These are phyloP conservation scores for Harringtonia lauricola DNA, from an alignment of 2,329 filamentous ascomycete genomes.

Conservation along the genomic window DNA sequence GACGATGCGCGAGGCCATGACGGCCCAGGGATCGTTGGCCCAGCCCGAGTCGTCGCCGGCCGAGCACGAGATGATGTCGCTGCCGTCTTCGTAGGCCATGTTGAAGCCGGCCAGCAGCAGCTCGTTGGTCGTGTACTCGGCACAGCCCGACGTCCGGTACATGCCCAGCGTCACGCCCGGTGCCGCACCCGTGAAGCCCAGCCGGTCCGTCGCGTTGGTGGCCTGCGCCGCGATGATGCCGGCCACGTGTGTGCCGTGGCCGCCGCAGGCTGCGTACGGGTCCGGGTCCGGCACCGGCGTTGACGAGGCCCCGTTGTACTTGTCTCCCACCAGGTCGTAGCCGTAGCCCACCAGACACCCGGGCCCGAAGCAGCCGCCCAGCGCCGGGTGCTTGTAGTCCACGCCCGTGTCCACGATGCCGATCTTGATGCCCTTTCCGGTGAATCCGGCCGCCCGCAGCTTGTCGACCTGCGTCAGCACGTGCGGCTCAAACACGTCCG, in stretches of 20 bases:
- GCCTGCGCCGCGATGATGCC: slow-evolving; percentile 45
- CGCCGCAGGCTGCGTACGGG: slow-evolving; percentile 43
- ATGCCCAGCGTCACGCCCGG: slow-evolving; percentile 42
- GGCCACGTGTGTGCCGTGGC: too few relatives aligned
- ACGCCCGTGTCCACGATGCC: slow-evolving; percentile 35
- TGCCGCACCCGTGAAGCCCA: slow-evolving; percentile 44
- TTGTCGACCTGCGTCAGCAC: slow-evolving; percentile 45
- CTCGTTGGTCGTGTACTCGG: slow-evolving; percentile 36
- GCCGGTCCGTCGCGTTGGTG: slow-evolving; percentile 39
- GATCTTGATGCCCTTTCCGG: slow-evolving; percentile 40
- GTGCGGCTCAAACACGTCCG: slow-evolving; percentile 35
- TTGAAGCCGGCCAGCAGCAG: slow-evolving; percentile 48
- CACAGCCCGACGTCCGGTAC: slow-evolving; percentile 47
- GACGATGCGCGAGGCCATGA: slow-evolving; percentile 41
- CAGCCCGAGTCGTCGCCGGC: slow-evolving; percentile 39
- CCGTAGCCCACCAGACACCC: slow-evolving; percentile 7
- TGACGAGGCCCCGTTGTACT: slow-evolving; percentile 27
- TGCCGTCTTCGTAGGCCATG: slow-evolving; percentile 46
- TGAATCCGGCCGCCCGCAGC: slow-evolving; percentile 34
- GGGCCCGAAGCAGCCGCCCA: slow-evolving; percentile 21
- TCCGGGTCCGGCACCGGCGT: slow-evolving; percentile 28
- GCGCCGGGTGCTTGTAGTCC: slow-evolving; percentile 12
- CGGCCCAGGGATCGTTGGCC: slow-evolving; percentile 38
- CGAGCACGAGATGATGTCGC: slow-evolving; percentile 44
- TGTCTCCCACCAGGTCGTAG: slow-evolving; percentile 6